Evolutionary conservation across 192 early-diverging fungal species (phyloP).

Genomic region (Coemansia furcata): DNA sequence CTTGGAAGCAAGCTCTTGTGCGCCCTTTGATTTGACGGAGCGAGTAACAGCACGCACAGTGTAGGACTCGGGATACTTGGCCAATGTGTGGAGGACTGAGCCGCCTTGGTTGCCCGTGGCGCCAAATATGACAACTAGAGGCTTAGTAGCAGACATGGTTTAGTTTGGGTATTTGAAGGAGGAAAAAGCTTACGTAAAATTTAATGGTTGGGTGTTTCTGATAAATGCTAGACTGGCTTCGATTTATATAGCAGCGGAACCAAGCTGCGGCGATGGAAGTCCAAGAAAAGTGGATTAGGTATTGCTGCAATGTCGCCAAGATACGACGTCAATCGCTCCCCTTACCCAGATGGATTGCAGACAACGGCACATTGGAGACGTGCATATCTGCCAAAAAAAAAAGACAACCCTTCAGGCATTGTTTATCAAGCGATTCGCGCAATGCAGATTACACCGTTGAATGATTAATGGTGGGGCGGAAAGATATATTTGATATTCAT

Average conservation of each 20-base stretch:
- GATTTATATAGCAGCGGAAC: too few species aligned
- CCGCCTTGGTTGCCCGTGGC: constrained; percentile 29
- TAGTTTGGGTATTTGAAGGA: neutral
- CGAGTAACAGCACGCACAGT: constrained; percentile 19
- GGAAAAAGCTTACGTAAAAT: neutral
- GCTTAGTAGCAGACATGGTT: constrained; percentile 4
- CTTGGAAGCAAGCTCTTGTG: neutral
- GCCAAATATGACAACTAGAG: constrained; percentile 21
- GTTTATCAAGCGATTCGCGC: neutral
- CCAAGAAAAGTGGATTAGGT: too few species aligned
- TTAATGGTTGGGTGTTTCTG: too few species aligned
- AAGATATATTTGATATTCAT: neutral
- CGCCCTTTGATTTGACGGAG: neutral
- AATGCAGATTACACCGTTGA: neutral
- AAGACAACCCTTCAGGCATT: neutral
- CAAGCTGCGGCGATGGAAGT: too few species aligned
- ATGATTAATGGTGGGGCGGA: neutral
- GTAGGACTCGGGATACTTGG: constrained; percentile 2
- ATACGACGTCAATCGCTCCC: neutral
- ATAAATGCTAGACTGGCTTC: too few species aligned
- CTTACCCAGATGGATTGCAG: neutral
- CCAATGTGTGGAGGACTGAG: constrained; percentile 18
- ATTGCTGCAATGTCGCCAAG: too few species aligned
- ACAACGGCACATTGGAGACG: neutral
- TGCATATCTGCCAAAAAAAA: neutral